A percentile compares a stretch with the other conserved stretches of the same genome.
Conservation (phyloP, 345 rosid species). For the Citrus maxima region DNA sequence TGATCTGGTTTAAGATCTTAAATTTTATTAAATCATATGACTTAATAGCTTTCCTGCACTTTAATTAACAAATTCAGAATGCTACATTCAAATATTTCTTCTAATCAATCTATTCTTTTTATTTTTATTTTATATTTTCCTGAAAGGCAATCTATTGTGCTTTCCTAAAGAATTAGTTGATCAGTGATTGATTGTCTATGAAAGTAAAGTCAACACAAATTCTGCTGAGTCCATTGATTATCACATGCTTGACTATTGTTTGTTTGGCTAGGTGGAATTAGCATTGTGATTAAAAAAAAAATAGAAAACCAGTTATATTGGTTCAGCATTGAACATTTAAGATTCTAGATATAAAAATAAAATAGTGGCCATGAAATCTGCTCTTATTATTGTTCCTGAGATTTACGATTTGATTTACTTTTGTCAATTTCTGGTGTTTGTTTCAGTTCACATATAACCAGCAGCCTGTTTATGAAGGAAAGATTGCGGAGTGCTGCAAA, state of each 20-base stretch:
- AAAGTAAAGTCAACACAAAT: too few species aligned
- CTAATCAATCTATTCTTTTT: too few species aligned
- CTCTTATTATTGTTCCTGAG: background rate
- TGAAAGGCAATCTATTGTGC: too few species aligned
- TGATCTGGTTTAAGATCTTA: too few species aligned
- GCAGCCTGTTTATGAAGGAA: background rate
- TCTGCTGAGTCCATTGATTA: too few species aligned
- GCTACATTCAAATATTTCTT: too few species aligned
- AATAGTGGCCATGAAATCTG: background rate
- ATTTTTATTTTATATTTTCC: too few species aligned
- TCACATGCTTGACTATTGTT: background rate
- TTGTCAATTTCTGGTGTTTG: background rate
- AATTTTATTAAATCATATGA: accelerated
- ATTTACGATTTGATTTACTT: background rate
- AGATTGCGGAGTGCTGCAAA: background rate
- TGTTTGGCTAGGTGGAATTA: background rate
- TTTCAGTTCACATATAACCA: background rate
- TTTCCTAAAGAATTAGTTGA: background rate
- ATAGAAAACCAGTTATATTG: background rate
- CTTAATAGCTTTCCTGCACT: accelerated
- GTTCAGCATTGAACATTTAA: background rate
- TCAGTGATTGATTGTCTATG: too few species aligned
- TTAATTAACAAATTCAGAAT: too few species aligned
- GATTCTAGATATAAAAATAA: background rate
- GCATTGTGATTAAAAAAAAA: background rate